Evolutionary conservation across 2,329 filamentous ascomycete genomes (phyloP), one percentile per base, ranked within the genome.

Genomic region (Penicillium sp.): DNA sequence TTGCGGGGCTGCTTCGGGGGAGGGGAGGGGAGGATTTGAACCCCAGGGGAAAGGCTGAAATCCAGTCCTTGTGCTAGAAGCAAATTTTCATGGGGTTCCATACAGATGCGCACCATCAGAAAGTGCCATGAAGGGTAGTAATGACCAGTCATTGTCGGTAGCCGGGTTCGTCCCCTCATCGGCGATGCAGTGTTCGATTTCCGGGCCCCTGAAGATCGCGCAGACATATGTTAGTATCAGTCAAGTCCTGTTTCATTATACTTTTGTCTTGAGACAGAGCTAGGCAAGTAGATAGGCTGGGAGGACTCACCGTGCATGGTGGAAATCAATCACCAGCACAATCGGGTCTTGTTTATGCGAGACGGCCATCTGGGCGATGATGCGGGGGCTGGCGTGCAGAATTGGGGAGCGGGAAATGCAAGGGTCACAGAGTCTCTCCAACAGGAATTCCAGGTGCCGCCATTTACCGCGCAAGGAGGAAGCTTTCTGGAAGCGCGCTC

Each of bases 81-180:
- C 4, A 16, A 14, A 3, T 22, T 22, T 2, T 27, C n/a, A 16
- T 19, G 33, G 48, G 48, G 35, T 49, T 48, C 57, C 88, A 78
- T 82, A 95, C 87, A 92, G 87, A 81, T 99, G 95, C 53, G 95
- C 95, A 52, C 95, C 95, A 73, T 99, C 95, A 56, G 91, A 95
- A 69, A 99, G 78, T 26, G 95, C 95, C 91, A 98, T 97, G 75
- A 99, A 99, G 0, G 95, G 93, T 60, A 99, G 81, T 65, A 97
- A 76, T 27, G 87, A 84, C 95, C 95, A 99, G 71, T 95, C 91
- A 77, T 96, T 93, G 57, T 93, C 89, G 46, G 78, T 81, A 3
- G 90, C 90, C 11, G 93, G 91, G 75, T 97, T 92, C 57, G 79
- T 81, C 53, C 87, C 90, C 65, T 93, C 87, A 21, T 87, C 79